Conservation (phyloP, 1,284 basidiomycete species). For the Trametes polyzona region DNA sequence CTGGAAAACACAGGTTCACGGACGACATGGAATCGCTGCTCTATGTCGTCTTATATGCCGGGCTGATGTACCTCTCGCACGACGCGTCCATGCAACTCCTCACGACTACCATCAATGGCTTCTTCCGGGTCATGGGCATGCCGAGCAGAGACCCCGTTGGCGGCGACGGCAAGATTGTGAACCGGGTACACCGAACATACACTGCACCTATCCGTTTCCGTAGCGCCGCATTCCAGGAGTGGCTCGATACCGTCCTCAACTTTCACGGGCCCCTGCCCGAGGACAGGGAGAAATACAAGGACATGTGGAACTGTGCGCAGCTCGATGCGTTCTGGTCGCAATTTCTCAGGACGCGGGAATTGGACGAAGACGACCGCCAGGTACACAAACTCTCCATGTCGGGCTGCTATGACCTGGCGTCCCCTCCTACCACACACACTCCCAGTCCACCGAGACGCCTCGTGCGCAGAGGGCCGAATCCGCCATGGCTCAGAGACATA, state of each 20-base stretch:
- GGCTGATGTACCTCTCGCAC: conserved; percentile 11
- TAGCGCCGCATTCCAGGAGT: neutral
- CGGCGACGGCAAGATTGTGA: conserved; percentile 1
- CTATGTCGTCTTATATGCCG: conserved; percentile 16
- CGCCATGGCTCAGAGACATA: too few relatives aligned
- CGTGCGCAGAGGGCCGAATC: too few relatives aligned
- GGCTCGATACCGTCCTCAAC: conserved; percentile 12
- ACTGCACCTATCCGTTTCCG: neutral
- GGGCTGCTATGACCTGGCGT: too few relatives aligned
- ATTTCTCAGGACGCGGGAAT: conserved; percentile 4
- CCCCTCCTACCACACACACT: too few relatives aligned
- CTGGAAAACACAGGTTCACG: neutral
- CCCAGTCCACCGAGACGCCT: too few relatives aligned
- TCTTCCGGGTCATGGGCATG: neutral
- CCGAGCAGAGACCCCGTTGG: neutral
- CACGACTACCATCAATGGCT: neutral
- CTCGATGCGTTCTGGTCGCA: conserved; percentile 12
- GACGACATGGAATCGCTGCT: conserved; percentile 20
- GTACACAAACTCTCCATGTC: neutral
- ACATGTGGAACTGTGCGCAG: conserved; percentile 4
- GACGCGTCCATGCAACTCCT: neutral
- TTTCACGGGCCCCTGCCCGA: neutral
- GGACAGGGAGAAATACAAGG: neutral
- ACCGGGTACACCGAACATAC: neutral
- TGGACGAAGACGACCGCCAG: neutral